A percentile compares a stretch with the other conserved stretches of the same genome.
Conservation (phyloP, 257 asterid species). For the Cordia subcordata region DNA sequence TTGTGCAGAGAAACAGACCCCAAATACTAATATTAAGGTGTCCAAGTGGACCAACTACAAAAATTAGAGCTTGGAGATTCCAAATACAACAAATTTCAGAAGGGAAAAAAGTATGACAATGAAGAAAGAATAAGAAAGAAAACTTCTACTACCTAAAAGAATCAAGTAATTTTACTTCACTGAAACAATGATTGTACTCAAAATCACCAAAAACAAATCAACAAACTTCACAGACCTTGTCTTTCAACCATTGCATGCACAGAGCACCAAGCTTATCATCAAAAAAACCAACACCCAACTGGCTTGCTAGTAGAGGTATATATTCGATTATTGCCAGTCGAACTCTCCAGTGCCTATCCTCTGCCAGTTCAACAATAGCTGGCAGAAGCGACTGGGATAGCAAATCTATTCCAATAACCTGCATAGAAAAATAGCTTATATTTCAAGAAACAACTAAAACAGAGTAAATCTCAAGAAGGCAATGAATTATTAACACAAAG, state of each 20-base stretch:
- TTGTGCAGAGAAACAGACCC: too few relatives aligned
- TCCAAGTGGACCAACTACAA: too few relatives aligned
- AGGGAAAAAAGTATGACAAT: too few relatives aligned
- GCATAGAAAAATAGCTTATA: conserved; percentile 14
- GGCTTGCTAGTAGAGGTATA: conserved; percentile 58
- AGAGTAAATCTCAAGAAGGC: not conserved
- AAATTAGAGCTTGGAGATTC: too few relatives aligned
- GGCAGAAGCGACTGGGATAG: conserved; percentile 68
- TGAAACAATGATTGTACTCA: not conserved
- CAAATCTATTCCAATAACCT: conserved; percentile 75
- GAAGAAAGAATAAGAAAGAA: too few relatives aligned
- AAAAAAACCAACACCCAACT: conserved; percentile 64
- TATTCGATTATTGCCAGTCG: conserved; percentile 67
- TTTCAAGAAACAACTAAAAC: not conserved
- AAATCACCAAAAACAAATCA: not conserved
- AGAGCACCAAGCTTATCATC: conserved; percentile 75
- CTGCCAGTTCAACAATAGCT: conserved; percentile 71
- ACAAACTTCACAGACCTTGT: conserved; percentile 41
- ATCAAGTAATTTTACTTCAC: not conserved
- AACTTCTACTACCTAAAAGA: not conserved
- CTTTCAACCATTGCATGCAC: conserved; percentile 78
- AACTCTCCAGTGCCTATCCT: conserved; percentile 74
- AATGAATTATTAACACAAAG: not conserved
- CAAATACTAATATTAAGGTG: too few relatives aligned
- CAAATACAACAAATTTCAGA: too few relatives aligned